phyloP scores from a whole-genome alignment of 164 flowering plant genomes.

The Stephania japonica region DNA sequence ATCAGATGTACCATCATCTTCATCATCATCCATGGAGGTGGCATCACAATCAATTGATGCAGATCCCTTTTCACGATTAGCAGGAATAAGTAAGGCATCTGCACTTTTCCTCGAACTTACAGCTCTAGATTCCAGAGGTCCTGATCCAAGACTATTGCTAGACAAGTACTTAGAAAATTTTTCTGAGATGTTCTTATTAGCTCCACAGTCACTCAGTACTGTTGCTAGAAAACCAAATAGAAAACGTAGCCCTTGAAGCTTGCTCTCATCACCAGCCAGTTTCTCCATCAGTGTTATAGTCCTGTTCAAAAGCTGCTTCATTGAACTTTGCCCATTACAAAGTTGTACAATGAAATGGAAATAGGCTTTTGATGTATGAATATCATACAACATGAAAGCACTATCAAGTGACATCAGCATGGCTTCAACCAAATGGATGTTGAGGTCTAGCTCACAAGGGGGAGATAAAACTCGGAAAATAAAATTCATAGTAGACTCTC shows the following conservation, averaged over 20 bases:
- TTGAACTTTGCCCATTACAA: slow-evolving; percentile 47
- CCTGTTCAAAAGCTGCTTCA: slow-evolving; percentile 55
- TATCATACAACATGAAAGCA: slow-evolving; percentile 70
- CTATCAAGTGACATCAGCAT: slow-evolving; percentile 58
- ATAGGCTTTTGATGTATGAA: slow-evolving; percentile 61
- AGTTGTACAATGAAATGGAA: slow-evolving; percentile 73
- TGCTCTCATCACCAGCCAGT: slow-evolving; percentile 54
- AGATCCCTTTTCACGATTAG: slow-evolving; percentile 59
- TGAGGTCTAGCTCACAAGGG: slow-evolving; percentile 42
- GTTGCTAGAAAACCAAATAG: slow-evolving; percentile 65
- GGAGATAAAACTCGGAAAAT: slow-evolving; percentile 46
- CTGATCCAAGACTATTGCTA: slow-evolving; percentile 38
- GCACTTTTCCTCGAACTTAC: slow-evolving; percentile 54
- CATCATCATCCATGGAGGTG: slow-evolving; percentile 90
- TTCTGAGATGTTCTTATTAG: slow-evolving; percentile 36
- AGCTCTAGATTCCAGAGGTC: slow-evolving; percentile 39
- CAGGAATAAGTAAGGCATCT: slow-evolving; percentile 54
- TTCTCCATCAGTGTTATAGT: slow-evolving; percentile 59
- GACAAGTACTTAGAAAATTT: slow-evolving; percentile 37
- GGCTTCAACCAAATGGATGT: slow-evolving; percentile 58
- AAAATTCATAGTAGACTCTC: slow-evolving; percentile 81
- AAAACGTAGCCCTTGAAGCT: slow-evolving; percentile 74
- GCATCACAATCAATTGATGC: slow-evolving; percentile 85
- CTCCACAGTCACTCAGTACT: slow-evolving; percentile 59
- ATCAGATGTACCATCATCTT: slow-evolving; percentile 99